Evolutionary conservation across 192 early-diverging fungal genomes (phyloP).

Genomic region (Glomus cerebriforme): DNA sequence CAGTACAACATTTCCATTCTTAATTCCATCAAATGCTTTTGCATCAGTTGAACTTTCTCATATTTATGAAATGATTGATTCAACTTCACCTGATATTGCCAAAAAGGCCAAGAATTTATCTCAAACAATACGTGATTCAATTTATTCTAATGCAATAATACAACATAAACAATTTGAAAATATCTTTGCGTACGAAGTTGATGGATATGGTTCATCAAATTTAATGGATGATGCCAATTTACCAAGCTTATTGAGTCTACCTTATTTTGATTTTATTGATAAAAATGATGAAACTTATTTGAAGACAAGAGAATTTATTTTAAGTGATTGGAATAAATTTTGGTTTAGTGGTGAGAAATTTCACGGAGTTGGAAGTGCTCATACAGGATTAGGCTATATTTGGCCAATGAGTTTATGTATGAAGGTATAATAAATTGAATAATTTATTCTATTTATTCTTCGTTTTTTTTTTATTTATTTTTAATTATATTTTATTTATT

Average conservation of each 20-base stretch:
- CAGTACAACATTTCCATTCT: constrained; percentile 55
- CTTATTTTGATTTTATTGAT: constrained; percentile 59
- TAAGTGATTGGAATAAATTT: constrained; percentile 67
- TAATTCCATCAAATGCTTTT: constrained; percentile 65
- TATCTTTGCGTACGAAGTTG: constrained; percentile 72
- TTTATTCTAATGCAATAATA: constrained; percentile 50
- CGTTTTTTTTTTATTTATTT: background rate
- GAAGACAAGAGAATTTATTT: constrained; percentile 57
- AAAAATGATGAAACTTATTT: constrained; percentile 53
- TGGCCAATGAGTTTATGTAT: constrained; percentile 17
- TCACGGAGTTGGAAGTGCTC: background rate
- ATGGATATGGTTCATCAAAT: constrained; percentile 64
- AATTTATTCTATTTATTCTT: no score
- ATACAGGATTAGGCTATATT: constrained; percentile 20
- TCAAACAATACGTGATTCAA: constrained; percentile 51
- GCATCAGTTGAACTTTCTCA: constrained; percentile 57
- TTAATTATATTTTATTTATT: background rate
- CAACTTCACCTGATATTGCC: constrained; percentile 40
- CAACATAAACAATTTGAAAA: constrained; percentile 54
- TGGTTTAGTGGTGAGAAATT: constrained; percentile 51
- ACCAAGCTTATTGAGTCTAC: constrained; percentile 63
- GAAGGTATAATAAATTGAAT: background rate
- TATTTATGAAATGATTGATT: constrained; percentile 46
- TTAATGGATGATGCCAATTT: constrained; percentile 76
- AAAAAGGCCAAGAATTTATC: constrained; percentile 45